phyloP scores from a whole-genome alignment of 257 asterid species.

The Cruciata laevipes region DNA sequence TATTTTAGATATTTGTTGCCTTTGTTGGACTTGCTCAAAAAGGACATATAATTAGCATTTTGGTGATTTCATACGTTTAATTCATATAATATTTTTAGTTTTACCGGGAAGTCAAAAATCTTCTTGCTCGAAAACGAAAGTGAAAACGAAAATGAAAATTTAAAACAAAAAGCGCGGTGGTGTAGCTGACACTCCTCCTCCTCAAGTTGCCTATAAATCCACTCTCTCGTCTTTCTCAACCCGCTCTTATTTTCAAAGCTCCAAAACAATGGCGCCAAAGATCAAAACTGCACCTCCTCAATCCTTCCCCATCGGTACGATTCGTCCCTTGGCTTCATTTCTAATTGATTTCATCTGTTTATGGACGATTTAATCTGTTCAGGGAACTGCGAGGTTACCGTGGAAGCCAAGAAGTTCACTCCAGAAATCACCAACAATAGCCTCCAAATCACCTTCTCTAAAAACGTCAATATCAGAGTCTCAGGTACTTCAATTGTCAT shows the following conservation, averaged over 20 bases:
- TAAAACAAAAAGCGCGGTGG: neutral
- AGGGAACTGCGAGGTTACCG: slow-evolving; percentile 67
- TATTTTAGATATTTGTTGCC: no score
- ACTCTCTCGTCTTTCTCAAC: neutral
- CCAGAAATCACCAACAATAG: slow-evolving; percentile 34
- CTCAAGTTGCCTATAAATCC: neutral
- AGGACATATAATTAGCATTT: no score
- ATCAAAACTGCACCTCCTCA: slow-evolving; percentile 30
- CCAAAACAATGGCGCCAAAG: slow-evolving; percentile 41
- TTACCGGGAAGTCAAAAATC: no score
- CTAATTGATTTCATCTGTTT: neutral
- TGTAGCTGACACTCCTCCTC: neutral
- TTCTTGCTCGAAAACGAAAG: neutral
- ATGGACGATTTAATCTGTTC: slow-evolving; percentile 7
- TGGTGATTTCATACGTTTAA: no score
- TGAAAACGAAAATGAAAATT: neutral
- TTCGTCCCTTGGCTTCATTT: neutral
- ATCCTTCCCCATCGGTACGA: slow-evolving; percentile 52
- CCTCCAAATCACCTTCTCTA: slow-evolving; percentile 47
- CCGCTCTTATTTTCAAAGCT: slow-evolving; percentile 3
- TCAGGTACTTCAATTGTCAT: slow-evolving; percentile 29
- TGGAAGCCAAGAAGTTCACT: slow-evolving; percentile 47
- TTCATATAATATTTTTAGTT: no score
- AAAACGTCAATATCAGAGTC: slow-evolving; percentile 37
- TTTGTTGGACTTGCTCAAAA: no score